Conservation (phyloP, 2,329 filamentous ascomycete species). For the Penicillium olsonii region DNA sequence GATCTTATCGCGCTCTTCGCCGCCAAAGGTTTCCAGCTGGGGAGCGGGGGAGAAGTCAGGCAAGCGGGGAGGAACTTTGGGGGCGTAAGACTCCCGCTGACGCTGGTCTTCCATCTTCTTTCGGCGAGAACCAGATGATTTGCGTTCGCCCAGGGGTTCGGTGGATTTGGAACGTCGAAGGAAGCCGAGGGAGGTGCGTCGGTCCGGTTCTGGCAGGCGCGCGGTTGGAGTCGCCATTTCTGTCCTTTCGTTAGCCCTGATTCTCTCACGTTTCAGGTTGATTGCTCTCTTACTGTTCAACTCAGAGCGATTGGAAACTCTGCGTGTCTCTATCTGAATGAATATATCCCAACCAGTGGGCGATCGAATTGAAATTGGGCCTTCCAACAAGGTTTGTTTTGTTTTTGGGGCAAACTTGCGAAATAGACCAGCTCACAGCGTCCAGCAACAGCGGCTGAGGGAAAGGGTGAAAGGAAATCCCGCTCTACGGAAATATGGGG, state of each 20-base stretch:
- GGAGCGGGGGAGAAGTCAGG: conserved; percentile 50
- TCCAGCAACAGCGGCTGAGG: conserved; percentile 37
- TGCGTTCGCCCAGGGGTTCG: conserved; percentile 60
- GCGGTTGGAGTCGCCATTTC: conserved; percentile 33
- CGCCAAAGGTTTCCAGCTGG: conserved; percentile 59
- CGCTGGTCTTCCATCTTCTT: conserved; percentile 54
- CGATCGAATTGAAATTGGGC: conserved; percentile 21
- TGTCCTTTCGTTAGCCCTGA: conserved; percentile 11
- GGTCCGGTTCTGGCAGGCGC: conserved; percentile 21
- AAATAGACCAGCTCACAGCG: conserved; percentile 39
- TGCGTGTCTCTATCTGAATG: no score
- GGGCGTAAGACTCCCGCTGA: conserved; percentile 57
- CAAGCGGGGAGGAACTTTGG: conserved; percentile 60
- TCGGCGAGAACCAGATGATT: conserved; percentile 40
- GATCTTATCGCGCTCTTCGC: conserved; percentile 65
- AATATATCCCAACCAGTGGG: conserved; percentile 33
- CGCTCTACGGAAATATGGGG: neutral
- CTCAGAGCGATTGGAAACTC: conserved; percentile 9
- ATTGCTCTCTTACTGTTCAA: neutral
- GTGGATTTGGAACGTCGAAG: conserved; percentile 69
- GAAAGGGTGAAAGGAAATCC: conserved; percentile 13
- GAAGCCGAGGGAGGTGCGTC: conserved; percentile 58
- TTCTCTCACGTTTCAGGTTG: neutral
- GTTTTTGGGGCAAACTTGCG: conserved; percentile 19
- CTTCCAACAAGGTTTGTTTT: conserved; percentile 7